Conservation (phyloP, 139 green algal species). For the Nannochloris sp. region DNA sequence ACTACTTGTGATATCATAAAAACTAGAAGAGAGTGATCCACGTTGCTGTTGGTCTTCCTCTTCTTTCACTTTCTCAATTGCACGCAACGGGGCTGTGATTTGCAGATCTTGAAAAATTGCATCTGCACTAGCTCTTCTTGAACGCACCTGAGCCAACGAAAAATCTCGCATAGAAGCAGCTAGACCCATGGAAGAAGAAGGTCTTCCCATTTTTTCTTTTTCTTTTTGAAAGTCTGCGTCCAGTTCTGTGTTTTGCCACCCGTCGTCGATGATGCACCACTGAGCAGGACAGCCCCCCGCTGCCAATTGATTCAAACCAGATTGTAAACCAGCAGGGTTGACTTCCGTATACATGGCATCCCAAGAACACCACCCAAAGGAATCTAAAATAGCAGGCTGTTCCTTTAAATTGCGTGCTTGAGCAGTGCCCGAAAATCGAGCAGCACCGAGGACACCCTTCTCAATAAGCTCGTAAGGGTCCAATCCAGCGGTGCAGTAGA, state of each 20-base stretch:
- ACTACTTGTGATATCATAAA: no score
- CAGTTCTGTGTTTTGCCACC: slow-evolving; percentile 21
- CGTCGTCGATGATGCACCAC: slow-evolving; percentile 73
- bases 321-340: slow-evolving; percentile 17
- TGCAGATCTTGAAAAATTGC: background rate
- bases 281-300: slow-evolving; percentile 41
- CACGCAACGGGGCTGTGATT: background rate
- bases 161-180: no score
- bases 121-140: background rate
- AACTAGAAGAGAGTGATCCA: background rate
- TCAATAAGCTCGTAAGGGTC: slow-evolving; percentile 56
- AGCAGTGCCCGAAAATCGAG: slow-evolving; percentile 54
- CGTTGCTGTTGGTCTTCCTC: background rate
- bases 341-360: background rate
- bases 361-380: slow-evolving; percentile 77
- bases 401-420: slow-evolving; percentile 48
- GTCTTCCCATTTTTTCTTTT: background rate
- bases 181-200: background rate
- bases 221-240: background rate
- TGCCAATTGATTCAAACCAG: slow-evolving; percentile 59
- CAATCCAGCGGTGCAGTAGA: slow-evolving; percentile 24
- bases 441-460: slow-evolving; percentile 51
- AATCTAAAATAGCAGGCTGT: slow-evolving; percentile 68
- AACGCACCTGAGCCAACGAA: no score
- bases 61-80: background rate